A percentile compares a stretch with the other conserved stretches of the same genome.
These are phyloP conservation scores for Penicillium psychrosexuale DNA, from an alignment of 2,329 filamentous ascomycete genomes.

Conservation along the genomic window DNA sequence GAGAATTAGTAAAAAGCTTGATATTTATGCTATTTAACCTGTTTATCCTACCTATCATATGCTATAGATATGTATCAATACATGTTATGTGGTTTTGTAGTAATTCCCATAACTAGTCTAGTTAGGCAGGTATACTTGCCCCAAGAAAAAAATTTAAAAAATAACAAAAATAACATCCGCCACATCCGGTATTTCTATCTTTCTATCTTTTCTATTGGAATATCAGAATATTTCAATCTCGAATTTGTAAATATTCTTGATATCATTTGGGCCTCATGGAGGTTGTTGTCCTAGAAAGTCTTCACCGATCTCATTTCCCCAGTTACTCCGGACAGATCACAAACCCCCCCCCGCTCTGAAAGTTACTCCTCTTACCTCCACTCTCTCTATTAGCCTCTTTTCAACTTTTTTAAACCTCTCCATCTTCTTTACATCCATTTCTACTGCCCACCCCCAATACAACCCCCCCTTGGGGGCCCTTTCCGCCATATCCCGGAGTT, in stretches of 20 bases:
- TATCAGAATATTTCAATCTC: neutral
- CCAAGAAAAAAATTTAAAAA: neutral
- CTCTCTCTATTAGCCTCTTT: neutral
- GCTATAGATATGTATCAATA: neutral
- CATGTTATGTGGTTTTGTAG: neutral
- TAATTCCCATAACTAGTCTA: neutral
- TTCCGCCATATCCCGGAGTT: slow-evolving; percentile 9
- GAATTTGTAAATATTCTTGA: neutral
- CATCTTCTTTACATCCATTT: neutral
- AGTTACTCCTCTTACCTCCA: slow-evolving; percentile 12
- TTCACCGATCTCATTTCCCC: slow-evolving; percentile 23
- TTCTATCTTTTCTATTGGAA: neutral
- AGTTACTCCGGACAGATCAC: slow-evolving; percentile 20
- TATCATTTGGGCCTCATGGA: slow-evolving; percentile 1
- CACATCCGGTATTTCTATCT: slow-evolving; percentile 4
- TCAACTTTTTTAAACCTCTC: neutral
- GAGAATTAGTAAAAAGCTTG: neutral
- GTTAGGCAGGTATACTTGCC: neutral
- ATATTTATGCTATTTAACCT: neutral
- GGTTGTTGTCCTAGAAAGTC: neutral
- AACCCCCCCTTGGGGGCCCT: slow-evolving; percentile 15
- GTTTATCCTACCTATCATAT: neutral
- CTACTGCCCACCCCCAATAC: neutral
- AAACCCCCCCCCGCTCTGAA: slow-evolving; percentile 11
- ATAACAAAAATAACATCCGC: slow-evolving; percentile 7